These are phyloP conservation scores for Kandelia obovata DNA, from an alignment of 345 rosid species.

Conservation along the genomic window DNA sequence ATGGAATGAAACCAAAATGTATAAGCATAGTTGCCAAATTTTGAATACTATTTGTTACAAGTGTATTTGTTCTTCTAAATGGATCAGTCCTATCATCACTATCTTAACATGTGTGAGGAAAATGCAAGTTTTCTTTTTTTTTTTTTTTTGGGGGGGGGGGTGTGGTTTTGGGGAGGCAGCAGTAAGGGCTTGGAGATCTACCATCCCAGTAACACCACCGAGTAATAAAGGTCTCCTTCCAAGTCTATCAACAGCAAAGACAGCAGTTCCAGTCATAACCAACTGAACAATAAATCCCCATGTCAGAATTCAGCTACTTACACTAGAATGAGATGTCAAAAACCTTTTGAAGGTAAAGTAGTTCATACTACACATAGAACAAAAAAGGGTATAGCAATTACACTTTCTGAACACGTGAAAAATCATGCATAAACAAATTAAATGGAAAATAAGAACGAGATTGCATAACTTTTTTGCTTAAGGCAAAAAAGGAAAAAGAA, in stretches of 20 bases:
- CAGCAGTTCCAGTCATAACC: conserved; percentile 90
- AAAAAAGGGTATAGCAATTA: background rate
- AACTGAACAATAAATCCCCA: conserved; percentile 41
- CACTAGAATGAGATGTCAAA: background rate
- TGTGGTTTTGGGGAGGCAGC: too few species aligned
- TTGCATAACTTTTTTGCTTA: too few species aligned
- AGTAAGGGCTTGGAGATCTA: conserved; percentile 17
- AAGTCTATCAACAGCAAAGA: conserved; percentile 77
- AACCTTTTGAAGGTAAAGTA: conserved; percentile 7
- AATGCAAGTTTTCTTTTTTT: too few species aligned
- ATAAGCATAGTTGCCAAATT: conserved; percentile 8
- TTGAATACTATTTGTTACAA: background rate
- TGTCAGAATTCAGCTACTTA: conserved; percentile 6
- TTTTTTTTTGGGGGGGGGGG: too few species aligned
- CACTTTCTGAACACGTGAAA: background rate
- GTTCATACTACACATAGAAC: background rate
- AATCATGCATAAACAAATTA: background rate
- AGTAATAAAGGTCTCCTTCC: conserved; percentile 93
- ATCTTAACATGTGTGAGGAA: too few species aligned
- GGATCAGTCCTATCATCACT: background rate
- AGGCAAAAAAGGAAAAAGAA: too few species aligned
- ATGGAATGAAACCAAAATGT: conserved; percentile 19
- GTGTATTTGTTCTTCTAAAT: conserved; percentile 2
- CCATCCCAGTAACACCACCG: conserved; percentile 90
- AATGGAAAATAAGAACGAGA: background rate